Conservation (phyloP, 805 yeast genomes). For the Candida patagonica region DNA sequence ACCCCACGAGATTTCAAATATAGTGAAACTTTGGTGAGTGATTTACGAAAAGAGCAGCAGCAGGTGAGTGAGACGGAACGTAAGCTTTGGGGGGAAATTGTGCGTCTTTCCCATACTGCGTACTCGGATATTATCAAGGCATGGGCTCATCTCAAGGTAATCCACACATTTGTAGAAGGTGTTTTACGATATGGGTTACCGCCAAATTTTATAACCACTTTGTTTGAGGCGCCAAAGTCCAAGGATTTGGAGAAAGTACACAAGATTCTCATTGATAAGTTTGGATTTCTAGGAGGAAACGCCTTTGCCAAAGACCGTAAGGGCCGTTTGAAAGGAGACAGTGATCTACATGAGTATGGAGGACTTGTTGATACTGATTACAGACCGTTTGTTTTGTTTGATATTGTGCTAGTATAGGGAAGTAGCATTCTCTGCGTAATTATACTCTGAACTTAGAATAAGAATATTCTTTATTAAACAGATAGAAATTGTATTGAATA, state of each 20-base stretch:
- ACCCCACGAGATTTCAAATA: conserved; percentile 87
- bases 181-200: conserved; percentile 96
- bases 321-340: conserved; percentile 50
- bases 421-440: not conserved
- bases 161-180: conserved; percentile 84
- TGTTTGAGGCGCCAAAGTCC: conserved; percentile 36
- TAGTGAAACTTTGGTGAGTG: conserved; percentile 64
- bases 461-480: too few relatives aligned
- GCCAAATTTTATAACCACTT: conserved; percentile 57
- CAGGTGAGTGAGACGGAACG: conserved; percentile 67
- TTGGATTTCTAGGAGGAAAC: conserved; percentile 86
- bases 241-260: conserved; percentile 48
- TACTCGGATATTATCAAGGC: conserved; percentile 74
- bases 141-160: conserved; percentile 85
- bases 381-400: conserved; percentile 90
- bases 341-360: conserved; percentile 74
- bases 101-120: conserved; percentile 81
- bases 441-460: too few relatives aligned
- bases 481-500: too few relatives aligned
- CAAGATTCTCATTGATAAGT: conserved; percentile 59
- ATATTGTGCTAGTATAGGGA: conserved; percentile 30
- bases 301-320: conserved; percentile 64
- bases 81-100: conserved; percentile 59
- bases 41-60: conserved; percentile 70
- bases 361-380: conserved; percentile 89